A percentile compares a stretch with the other conserved stretches of the same genome.
Evolutionary conservation across 2,329 filamentous ascomycete genomes (phyloP).

Genomic region (Podosphaera aphanis): DNA sequence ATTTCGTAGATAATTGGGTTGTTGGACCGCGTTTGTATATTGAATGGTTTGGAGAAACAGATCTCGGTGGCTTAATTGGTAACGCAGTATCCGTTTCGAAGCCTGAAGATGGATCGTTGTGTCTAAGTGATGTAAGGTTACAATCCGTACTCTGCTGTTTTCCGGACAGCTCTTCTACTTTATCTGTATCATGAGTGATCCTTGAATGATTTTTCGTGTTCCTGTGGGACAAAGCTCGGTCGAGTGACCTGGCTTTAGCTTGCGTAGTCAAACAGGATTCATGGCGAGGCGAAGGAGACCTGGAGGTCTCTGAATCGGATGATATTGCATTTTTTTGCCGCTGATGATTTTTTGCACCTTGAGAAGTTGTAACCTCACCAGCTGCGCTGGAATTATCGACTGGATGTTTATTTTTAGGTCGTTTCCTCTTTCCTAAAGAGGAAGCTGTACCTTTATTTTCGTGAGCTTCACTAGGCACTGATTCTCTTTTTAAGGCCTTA

Average conservation of each 20-base stretch:
- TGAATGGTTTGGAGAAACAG: conserved; percentile 34
- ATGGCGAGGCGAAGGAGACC: conserved; percentile 14
- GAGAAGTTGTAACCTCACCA: conserved; percentile 2
- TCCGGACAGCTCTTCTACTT: neutral
- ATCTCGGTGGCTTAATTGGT: conserved; percentile 17
- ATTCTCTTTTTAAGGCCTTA: neutral
- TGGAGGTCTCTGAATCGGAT: conserved; percentile 29
- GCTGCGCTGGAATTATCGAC: conserved; percentile 2
- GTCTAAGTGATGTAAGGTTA: conserved; percentile 6
- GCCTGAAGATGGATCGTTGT: conserved; percentile 8
- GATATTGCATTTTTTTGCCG: conserved; percentile 4
- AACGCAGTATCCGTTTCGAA: conserved; percentile 4
- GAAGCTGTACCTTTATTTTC: conserved; percentile 14
- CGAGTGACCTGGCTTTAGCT: conserved; percentile 19
- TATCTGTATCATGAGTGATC: neutral
- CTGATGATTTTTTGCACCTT: neutral
- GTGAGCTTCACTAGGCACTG: conserved; percentile 1
- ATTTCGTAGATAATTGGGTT: conserved; percentile 33
- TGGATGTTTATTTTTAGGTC: conserved; percentile 14
- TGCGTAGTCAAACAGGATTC: conserved; percentile 5
- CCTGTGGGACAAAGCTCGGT: conserved; percentile 16
- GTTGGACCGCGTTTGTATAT: conserved; percentile 40
- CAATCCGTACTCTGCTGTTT: conserved; percentile 11
- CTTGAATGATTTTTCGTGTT: conserved; percentile 11
- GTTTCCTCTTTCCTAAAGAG: conserved; percentile 26